Conservation (phyloP, 495 filamentous ascomycete species). For the Pyrenula massariospora region DNA sequence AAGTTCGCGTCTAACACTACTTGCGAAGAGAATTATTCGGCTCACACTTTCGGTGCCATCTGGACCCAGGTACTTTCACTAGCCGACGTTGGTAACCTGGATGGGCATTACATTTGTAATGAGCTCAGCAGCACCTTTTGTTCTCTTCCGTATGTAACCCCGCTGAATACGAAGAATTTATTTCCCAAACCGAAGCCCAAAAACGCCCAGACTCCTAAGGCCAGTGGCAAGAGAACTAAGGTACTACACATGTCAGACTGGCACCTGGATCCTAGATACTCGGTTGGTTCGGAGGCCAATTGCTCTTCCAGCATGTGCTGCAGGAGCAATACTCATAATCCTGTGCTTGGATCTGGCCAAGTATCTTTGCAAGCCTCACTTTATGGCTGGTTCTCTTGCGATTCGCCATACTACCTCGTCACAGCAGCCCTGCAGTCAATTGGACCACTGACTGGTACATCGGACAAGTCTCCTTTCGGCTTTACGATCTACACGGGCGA, state of each 20-base stretch:
- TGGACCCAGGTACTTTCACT: slow-evolving; percentile 46
- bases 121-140: slow-evolving; percentile 35
- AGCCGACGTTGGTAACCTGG: slow-evolving; percentile 41
- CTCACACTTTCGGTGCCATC: slow-evolving; percentile 35
- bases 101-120: slow-evolving; percentile 49
- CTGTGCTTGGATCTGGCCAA: slow-evolving; percentile 10
- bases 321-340: slow-evolving; percentile 29
- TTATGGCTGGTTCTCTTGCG: slow-evolving; percentile 43
- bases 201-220: slow-evolving; percentile 23
- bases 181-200: slow-evolving; percentile 47
- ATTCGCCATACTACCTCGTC: slow-evolving; percentile 47
- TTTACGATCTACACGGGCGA: slow-evolving; percentile 46
- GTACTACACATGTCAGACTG: slow-evolving; percentile 50
- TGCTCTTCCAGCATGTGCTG: slow-evolving; percentile 43
- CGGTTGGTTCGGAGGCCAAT: slow-evolving; percentile 42
- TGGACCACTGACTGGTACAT: slow-evolving; percentile 43
- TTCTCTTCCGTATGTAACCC: slow-evolving; percentile 25
- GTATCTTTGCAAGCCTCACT: slow-evolving; percentile 35
- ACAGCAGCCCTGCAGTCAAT: slow-evolving; percentile 46
- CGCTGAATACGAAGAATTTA: slow-evolving; percentile 26
- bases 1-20: slow-evolving; percentile 26
- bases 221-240: slow-evolving; percentile 42
- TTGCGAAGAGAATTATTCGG: slow-evolving; percentile 33
- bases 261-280: slow-evolving; percentile 47
- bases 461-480: slow-evolving; percentile 24